Evolutionary conservation across 805 yeast genomes (phyloP), one percentile per base, ranked within the genome.

Genomic region (Ogataea degrootiae): DNA sequence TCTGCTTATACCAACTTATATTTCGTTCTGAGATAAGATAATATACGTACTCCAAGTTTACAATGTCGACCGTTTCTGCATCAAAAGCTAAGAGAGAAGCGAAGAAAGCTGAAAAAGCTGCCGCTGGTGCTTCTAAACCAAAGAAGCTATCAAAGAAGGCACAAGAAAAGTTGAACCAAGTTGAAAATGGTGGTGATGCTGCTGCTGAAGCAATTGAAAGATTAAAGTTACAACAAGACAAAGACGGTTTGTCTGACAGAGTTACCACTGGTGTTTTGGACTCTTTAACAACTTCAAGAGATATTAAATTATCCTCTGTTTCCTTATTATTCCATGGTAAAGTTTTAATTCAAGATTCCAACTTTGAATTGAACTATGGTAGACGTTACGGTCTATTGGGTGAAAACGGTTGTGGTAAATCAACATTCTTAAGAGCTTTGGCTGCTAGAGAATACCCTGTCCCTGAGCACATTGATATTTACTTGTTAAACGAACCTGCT

Each of bases 61-160:
- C 29, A 29, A 68, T 67, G 71, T 76, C 81, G 49, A 51, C 63
- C 38, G 79, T 83, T 57, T 92, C 98, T 48, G 83, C 97, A 56
- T 90, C 97, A 19, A 92, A 92, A 71, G 98, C 98, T 54, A 94
- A 92, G 76, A 88, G 99, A 84, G 97, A 92, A 57, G 96, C 96
- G 56, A 92, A 91, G 75, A 89, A 90, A 71, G 88, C 86, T 59
- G 95, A 91, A 73, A 89, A 91, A 72, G 86, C 85, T 59, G 95
- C 88, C 51, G 87, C 87, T 59, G 91, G 90, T 63, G 74, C 80
- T 63, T 71, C 77, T 53, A 74, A 81, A 62, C 69, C 77, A 52
- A 74, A 80, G 72, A 85, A 80, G 73, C 79, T 84, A 68, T 78
- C 79, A 57, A 77, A 75, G 71, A 81, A 78, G 68, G 79, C 73